Evolutionary conservation across 2,329 filamentous ascomycete species (phyloP).

Genomic region (Dothideomycetes sp.): DNA sequence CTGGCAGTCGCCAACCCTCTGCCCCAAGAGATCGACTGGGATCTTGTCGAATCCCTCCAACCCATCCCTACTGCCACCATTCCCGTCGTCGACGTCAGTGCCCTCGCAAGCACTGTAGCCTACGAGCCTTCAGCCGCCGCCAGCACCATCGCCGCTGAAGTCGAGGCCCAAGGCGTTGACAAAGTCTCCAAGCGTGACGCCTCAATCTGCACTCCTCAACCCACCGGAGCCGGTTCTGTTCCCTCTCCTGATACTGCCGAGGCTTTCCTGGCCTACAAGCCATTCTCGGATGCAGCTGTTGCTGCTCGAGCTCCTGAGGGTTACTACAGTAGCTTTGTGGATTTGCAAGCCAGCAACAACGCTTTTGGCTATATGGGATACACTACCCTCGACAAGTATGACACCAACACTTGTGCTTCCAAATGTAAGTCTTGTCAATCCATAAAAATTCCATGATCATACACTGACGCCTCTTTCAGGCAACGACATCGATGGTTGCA

Average conservation of each 20-base stretch:
- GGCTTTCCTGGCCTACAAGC: conserved; percentile 15
- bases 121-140: conserved; percentile 14
- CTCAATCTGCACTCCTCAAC: conserved; percentile 5
- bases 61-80: conserved; percentile 12
- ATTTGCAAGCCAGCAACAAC: conserved; percentile 16
- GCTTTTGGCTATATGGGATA: conserved; percentile 20
- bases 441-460: conserved; percentile 20
- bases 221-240: conserved; percentile 3
- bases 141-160: conserved; percentile 1
- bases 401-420: not conserved
- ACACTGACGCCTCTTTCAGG: conserved; percentile 14
- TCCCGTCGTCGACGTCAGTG: conserved; percentile 12
- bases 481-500: conserved; percentile 12
- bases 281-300: conserved; percentile 16
- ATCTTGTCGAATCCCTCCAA: conserved; percentile 13
- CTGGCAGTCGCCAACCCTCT: conserved; percentile 9
- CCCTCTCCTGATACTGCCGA: conserved; percentile 16
- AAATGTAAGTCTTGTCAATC: not conserved
- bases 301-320: conserved; percentile 15
- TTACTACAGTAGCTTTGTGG: conserved; percentile 17
- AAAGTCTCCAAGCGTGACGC: not conserved
- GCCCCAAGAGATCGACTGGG: conserved; percentile 17
- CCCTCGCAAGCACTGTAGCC: conserved; percentile 12
- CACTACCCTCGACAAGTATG: too few species aligned
- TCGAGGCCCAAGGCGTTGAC: conserved; percentile 5